Evolutionary conservation across 345 rosid species (phyloP).

Genomic region (Punica granatum): DNA sequence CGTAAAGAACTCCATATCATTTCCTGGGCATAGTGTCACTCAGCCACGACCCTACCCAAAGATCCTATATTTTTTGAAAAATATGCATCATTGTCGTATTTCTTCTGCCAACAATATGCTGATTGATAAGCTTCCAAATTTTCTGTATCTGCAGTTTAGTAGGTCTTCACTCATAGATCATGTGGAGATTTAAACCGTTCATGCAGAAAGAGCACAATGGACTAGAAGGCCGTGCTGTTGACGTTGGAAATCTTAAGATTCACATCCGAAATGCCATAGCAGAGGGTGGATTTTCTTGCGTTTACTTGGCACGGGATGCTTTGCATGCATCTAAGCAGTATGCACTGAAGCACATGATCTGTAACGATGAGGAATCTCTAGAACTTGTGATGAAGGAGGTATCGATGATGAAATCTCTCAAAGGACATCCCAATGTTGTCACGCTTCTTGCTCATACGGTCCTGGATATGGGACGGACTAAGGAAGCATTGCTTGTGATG

Average conservation of each 20-base stretch:
- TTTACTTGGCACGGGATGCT: conserved; percentile 77
- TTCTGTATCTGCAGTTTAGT: neutral
- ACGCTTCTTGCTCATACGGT: conserved; percentile 57
- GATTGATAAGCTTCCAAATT: neutral
- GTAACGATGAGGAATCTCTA: conserved; percentile 77
- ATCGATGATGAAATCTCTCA: conserved; percentile 66
- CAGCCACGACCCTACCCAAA: too few species aligned
- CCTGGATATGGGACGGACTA: conserved; percentile 84
- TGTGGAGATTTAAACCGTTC: conserved; percentile 97
- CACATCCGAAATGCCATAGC: conserved; percentile 71
- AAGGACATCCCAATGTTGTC: conserved; percentile 88
- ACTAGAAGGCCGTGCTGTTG: conserved; percentile 83
- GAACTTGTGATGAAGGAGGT: conserved; percentile 78
- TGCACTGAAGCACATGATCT: conserved; percentile 91
- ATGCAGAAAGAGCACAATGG: conserved; percentile 74
- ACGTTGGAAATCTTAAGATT: conserved; percentile 73
- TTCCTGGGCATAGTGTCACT: too few species aligned
- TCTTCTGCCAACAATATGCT: too few species aligned
- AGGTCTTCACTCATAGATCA: conserved; percentile 11
- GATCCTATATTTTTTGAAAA: neutral
- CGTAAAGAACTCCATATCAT: too few species aligned
- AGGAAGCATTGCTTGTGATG: conserved; percentile 89
- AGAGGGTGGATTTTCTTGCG: conserved; percentile 95
- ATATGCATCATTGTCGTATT: neutral
- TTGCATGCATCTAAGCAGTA: conserved; percentile 65